These are phyloP conservation scores for Panus rudis DNA, from an alignment of 768 basidiomycete species.

Conservation along the genomic window DNA sequence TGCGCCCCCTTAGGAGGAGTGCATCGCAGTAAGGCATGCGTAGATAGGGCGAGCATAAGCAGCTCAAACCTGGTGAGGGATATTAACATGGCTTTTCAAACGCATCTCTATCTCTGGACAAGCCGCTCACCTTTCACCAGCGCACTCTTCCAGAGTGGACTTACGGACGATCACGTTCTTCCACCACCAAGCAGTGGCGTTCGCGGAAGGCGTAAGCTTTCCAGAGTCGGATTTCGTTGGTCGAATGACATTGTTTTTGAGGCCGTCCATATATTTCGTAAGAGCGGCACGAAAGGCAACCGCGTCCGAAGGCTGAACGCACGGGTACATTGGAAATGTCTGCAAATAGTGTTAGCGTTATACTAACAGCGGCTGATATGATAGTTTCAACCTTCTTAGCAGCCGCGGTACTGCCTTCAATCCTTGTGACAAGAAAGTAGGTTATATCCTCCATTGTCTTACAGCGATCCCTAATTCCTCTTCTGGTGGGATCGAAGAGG, in stretches of 20 bases:
- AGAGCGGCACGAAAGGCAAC: conserved; percentile 45
- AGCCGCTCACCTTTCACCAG: conserved; percentile 37
- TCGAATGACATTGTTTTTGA: conserved; percentile 35
- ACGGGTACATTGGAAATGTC: conserved; percentile 47
- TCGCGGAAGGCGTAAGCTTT: conserved; percentile 3
- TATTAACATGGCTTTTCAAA: not conserved
- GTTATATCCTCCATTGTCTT: conserved; percentile 46
- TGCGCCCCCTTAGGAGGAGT: too few relatives aligned
- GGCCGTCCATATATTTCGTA: conserved; percentile 41
- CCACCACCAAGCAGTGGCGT: conserved; percentile 42
- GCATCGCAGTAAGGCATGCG: conserved; percentile 37
- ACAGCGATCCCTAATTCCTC: conserved; percentile 43
- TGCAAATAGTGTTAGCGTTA: conserved; percentile 13
- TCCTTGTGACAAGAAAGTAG: conserved; percentile 40
- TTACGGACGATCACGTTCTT: conserved; percentile 48
- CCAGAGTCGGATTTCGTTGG: conserved; percentile 14
- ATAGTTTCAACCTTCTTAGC: conserved; percentile 17
- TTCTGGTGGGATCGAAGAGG: conserved; percentile 36
- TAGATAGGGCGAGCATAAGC: conserved; percentile 43
- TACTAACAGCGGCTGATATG: not conserved
- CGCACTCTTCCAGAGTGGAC: conserved; percentile 48
- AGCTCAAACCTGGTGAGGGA: conserved; percentile 39
- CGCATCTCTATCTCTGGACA: not conserved
- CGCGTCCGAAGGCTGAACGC: conserved; percentile 43
- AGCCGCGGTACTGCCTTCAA: conserved; percentile 31